phyloP scores from a whole-genome alignment of 163 green algal species.

The Picocystis sp. region DNA sequence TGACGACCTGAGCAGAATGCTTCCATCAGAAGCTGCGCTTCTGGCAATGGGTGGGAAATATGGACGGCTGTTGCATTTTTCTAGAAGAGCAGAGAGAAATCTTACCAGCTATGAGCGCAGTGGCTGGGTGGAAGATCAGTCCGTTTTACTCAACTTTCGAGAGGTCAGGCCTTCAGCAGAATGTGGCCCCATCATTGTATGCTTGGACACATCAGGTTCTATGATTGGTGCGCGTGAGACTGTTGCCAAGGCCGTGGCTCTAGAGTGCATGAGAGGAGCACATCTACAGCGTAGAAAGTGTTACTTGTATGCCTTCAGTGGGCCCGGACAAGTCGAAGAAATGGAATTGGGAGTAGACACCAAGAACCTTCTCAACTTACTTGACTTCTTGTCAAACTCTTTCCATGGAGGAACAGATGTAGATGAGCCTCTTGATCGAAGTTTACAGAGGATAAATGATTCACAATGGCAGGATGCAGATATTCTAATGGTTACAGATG shows the following conservation, averaged over 20 bases:
- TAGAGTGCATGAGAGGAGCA: slow-evolving; percentile 73
- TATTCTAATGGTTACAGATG: slow-evolving; percentile 83
- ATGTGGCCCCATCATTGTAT: slow-evolving; percentile 76
- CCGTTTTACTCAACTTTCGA: neutral
- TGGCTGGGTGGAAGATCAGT: slow-evolving; percentile 11
- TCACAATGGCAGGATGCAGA: slow-evolving; percentile 63
- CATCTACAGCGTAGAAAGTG: slow-evolving; percentile 48
- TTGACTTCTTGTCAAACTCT: slow-evolving; percentile 53
- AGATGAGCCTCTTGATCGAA: slow-evolving; percentile 58
- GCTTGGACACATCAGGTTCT: slow-evolving; percentile 64
- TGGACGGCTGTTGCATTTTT: slow-evolving; percentile 51
- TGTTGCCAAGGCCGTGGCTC: slow-evolving; percentile 72
- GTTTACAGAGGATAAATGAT: slow-evolving; percentile 45
- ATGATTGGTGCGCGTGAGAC: slow-evolving; percentile 62
- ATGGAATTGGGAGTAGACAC: slow-evolving; percentile 53
- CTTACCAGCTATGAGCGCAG: slow-evolving; percentile 77
- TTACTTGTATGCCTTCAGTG: slow-evolving; percentile 76
- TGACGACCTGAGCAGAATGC: neutral
- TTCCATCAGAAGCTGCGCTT: neutral
- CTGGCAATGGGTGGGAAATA: neutral
- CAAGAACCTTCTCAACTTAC: slow-evolving; percentile 34
- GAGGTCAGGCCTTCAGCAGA: slow-evolving; percentile 67
- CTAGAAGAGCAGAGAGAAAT: slow-evolving; percentile 58
- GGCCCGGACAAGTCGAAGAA: slow-evolving; percentile 42
- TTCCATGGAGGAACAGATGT: slow-evolving; percentile 84